Evolutionary conservation across 495 filamentous ascomycete species (phyloP).

Genomic region (Apiosordaria backusii): DNA sequence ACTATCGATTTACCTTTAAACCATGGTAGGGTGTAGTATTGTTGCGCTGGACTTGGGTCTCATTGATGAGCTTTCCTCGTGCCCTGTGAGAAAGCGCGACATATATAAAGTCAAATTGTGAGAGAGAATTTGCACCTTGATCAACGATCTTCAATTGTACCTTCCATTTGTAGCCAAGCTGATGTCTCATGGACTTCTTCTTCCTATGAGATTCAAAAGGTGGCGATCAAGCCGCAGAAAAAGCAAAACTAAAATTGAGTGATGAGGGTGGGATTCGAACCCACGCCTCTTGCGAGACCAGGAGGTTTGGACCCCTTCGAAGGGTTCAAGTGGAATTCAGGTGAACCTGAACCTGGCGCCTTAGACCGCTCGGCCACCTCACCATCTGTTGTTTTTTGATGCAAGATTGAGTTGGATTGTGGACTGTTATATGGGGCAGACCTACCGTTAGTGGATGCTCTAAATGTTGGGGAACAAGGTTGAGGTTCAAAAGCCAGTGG

Average conservation of each 20-base stretch:
- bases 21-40: too few species aligned
- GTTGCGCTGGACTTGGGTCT: too few species aligned
- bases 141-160: too few species aligned
- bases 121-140: too few species aligned
- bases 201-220: not conserved
- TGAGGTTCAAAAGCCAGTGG: not conserved
- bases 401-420: not conserved
- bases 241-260: not conserved
- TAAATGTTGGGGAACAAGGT: not conserved
- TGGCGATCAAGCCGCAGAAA: too few species aligned
- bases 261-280: slow-evolving; percentile 24
- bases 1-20: too few species aligned
- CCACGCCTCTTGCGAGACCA: slow-evolving; percentile 21
- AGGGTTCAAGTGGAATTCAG: slow-evolving; percentile 12
- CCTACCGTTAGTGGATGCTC: not conserved
- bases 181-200: too few species aligned
- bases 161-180: too few species aligned
- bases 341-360: slow-evolving; percentile 24
- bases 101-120: too few species aligned
- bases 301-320: not conserved
- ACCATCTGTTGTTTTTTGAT: slow-evolving; percentile 12
- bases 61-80: too few species aligned
- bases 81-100: too few species aligned
- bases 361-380: slow-evolving; percentile 24
- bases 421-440: slow-evolving; percentile 2